phyloP scores from a whole-genome alignment of 495 filamentous ascomycete species.

The Pseudevernia furfuracea region DNA sequence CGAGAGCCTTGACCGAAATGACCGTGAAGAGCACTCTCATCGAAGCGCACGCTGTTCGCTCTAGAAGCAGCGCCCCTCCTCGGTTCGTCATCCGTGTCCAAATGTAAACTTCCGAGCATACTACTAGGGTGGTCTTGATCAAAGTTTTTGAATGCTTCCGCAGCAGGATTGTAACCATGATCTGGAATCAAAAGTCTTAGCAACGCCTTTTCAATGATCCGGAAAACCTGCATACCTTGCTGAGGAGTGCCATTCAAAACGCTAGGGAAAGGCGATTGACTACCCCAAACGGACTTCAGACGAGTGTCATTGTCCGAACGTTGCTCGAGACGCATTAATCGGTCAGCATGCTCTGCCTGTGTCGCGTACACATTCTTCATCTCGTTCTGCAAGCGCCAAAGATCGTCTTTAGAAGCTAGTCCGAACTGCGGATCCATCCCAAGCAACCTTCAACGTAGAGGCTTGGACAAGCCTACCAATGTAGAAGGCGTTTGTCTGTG shows the following conservation, averaged over 20 bases:
- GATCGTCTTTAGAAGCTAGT: conserved; percentile 64
- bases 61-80: conserved; percentile 75
- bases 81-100: conserved; percentile 87
- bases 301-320: conserved; percentile 74
- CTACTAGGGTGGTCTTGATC: conserved; percentile 70
- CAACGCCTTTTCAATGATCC: conserved; percentile 10
- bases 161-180: conserved; percentile 61
- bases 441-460: conserved; percentile 17
- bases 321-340: conserved; percentile 70
- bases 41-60: conserved; percentile 97
- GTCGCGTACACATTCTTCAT: conserved; percentile 72
- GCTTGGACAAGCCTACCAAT: conserved; percentile 10
- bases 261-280: conserved; percentile 69
- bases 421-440: conserved; percentile 59
- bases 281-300: conserved; percentile 78
- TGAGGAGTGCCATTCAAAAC: conserved; percentile 59
- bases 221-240: conserved; percentile 51
- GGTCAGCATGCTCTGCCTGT: conserved; percentile 74
- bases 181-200: conserved; percentile 41
- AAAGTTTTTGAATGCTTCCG: conserved; percentile 74
- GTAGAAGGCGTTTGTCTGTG: conserved; percentile 8
- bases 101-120: conserved; percentile 63
- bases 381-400: conserved; percentile 82
- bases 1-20: conserved; percentile 78
- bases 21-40: conserved; percentile 89